Conservation (phyloP, 768 basidiomycete species). For the Pleurotus giganteus region DNA sequence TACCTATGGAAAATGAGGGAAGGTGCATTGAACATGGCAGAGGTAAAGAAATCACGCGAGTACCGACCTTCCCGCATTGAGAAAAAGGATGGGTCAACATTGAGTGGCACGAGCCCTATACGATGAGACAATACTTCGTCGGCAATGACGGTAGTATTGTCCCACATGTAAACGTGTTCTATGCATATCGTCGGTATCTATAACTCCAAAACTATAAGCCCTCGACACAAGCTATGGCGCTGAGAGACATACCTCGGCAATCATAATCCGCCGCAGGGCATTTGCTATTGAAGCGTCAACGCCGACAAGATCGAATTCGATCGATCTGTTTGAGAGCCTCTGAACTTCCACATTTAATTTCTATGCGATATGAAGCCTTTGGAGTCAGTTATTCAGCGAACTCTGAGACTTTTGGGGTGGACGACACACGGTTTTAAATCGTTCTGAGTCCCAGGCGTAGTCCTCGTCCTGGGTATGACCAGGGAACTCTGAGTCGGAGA, state of each 20-base stretch:
- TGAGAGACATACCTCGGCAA: conserved; percentile 76
- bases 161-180: conserved; percentile 89
- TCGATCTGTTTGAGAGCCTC: conserved; percentile 74
- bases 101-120: conserved; percentile 88
- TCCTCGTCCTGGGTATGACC: conserved; percentile 87
- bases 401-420: background rate
- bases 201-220: conserved; percentile 1
- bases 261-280: conserved; percentile 86
- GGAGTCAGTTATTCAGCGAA: background rate
- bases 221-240: background rate
- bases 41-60: background rate
- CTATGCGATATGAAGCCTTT: conserved; percentile 40
- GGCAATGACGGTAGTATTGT: conserved; percentile 91
- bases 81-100: conserved; percentile 77
- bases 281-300: conserved; percentile 97
- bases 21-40: no score
- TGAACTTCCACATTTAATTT: conserved; percentile 72
- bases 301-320: conserved; percentile 95
- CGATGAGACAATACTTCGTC: conserved; percentile 94
- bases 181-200: conserved; percentile 91
- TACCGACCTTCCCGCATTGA: conserved; percentile 47
- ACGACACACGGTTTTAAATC: conserved; percentile 70
- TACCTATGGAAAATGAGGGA: background rate
- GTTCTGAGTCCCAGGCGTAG: conserved; percentile 75
- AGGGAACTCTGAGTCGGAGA: conserved; percentile 89